A percentile compares a stretch with the other conserved stretches of the same genome.
These are phyloP conservation scores for Austroboletus rostrupii DNA, from an alignment of 1,284 basidiomycete genomes.

Conservation along the genomic window DNA sequence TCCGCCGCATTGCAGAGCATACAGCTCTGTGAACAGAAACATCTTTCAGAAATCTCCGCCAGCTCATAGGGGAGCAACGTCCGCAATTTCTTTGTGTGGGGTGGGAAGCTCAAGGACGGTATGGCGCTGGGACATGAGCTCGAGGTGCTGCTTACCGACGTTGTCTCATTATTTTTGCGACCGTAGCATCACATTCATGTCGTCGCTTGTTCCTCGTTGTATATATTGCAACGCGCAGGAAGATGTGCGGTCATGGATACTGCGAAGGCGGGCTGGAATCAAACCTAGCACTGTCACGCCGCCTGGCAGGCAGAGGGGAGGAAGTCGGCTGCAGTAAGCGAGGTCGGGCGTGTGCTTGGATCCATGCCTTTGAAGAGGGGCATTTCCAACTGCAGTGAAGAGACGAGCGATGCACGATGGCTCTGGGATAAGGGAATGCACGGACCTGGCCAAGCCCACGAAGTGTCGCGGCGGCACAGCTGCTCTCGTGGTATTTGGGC, in stretches of 20 bases:
- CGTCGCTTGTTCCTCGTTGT: constrained; percentile 26
- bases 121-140: constrained; percentile 10
- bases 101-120: constrained; percentile 15
- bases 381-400: constrained; percentile 15
- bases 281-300: constrained; percentile 19
- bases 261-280: constrained; percentile 27
- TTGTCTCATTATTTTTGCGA: constrained; percentile 23
- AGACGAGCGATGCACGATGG: constrained; percentile 6
- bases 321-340: constrained; percentile 31
- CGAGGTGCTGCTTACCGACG: constrained; percentile 22
- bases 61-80: constrained; percentile 22
- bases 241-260: constrained; percentile 20
- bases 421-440: constrained; percentile 9
- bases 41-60: constrained; percentile 26
- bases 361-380: constrained; percentile 18
- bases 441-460: constrained; percentile 3
- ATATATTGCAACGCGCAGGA: constrained; percentile 24
- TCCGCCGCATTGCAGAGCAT: constrained; percentile 24
- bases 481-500: constrained; percentile 11
- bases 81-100: constrained; percentile 25
- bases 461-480: constrained; percentile 1
- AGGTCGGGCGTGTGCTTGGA: constrained; percentile 19
- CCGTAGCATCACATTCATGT: constrained; percentile 32
- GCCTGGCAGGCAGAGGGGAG: constrained; percentile 30
- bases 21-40: constrained; percentile 14